These are phyloP conservation scores for Cenococcum geophilum DNA, from an alignment of 495 filamentous ascomycete species.

Conservation along the genomic window DNA sequence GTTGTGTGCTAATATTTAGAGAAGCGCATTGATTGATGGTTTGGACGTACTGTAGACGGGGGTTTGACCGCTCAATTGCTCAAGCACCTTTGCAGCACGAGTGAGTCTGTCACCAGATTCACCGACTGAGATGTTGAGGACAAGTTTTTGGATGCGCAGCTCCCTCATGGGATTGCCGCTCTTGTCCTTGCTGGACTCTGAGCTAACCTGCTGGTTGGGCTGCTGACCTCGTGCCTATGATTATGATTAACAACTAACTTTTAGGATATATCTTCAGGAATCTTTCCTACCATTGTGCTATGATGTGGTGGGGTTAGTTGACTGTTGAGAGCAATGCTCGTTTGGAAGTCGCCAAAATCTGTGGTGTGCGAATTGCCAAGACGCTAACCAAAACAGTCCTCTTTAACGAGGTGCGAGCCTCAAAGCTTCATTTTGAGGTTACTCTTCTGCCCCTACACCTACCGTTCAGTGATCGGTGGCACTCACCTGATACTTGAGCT, in stretches of 20 bases:
- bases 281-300: conserved; percentile 8
- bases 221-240: not conserved
- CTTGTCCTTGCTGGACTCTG: not conserved
- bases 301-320: not conserved
- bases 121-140: conserved; percentile 99
- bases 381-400: not conserved
- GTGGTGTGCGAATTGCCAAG: conserved; percentile 2
- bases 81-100: conserved; percentile 98
- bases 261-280: not conserved
- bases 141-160: conserved; percentile 99
- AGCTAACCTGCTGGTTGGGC: too few relatives aligned
- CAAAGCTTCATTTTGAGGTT: not conserved
- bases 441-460: not conserved
- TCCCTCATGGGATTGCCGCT: conserved; percentile 92
- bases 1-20: not conserved
- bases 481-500: not conserved
- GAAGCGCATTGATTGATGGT: conserved; percentile 39
- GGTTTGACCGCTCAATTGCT: conserved; percentile 99
- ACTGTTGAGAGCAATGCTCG: not conserved
- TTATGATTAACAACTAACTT: not conserved
- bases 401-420: not conserved
- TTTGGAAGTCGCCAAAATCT: not conserved
- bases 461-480: not conserved
- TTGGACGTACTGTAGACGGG: conserved; percentile 74
- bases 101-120: conserved; percentile 99